Conservation (phyloP, 2,329 filamentous ascomycete species). For the Cadophora malorum region DNA sequence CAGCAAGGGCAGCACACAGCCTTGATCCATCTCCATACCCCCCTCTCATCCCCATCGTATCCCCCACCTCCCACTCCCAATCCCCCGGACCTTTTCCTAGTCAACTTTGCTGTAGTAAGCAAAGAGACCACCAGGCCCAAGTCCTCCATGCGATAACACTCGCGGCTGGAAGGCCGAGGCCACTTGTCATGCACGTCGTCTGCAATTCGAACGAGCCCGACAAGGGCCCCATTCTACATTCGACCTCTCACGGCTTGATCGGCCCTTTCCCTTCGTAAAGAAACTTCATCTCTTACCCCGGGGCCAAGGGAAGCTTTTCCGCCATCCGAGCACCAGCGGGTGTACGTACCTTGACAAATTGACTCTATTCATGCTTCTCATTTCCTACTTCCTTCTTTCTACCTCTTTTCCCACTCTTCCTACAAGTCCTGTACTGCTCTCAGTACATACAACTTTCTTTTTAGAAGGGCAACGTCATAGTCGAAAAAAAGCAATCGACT, state of each 20-base stretch:
- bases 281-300: conserved; percentile 20
- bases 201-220: conserved; percentile 27
- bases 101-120: neutral
- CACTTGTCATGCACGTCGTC: conserved; percentile 26
- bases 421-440: conserved; percentile 12
- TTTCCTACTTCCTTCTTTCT: conserved; percentile 24
- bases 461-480: neutral
- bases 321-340: conserved; percentile 17
- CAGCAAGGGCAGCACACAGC: neutral
- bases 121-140: too few species aligned
- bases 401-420: conserved; percentile 4
- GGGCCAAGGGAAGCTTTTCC: conserved; percentile 25
- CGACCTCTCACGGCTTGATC: conserved; percentile 17
- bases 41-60: neutral
- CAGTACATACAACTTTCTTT: conserved; percentile 3
- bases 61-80: conserved; percentile 9
- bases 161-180: conserved; percentile 9
- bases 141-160: neutral
- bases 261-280: conserved; percentile 15
- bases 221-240: conserved; percentile 13
- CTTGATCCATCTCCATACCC: neutral
- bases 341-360: conserved; percentile 11
- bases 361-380: conserved; percentile 26
- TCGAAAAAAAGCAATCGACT: conserved; percentile 22
- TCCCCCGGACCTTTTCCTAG: neutral